Evolutionary conservation across 805 yeast species (phyloP).

Genomic region (Starmerella bombi): DNA sequence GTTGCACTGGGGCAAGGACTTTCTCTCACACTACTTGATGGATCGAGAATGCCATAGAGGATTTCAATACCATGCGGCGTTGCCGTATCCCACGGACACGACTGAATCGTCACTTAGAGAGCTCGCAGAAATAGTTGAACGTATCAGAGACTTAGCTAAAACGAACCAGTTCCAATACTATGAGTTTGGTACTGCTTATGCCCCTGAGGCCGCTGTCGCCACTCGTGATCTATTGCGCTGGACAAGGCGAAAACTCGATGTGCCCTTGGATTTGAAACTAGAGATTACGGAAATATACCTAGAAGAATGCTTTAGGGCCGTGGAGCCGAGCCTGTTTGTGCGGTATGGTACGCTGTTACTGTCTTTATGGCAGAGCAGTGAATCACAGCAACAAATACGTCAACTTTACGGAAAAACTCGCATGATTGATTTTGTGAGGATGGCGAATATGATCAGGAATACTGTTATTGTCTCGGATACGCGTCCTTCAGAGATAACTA

Average conservation of each 20-base stretch:
- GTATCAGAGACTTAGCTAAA: conserved; percentile 62
- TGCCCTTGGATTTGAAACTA: conserved; percentile 55
- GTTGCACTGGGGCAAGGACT: too few relatives aligned
- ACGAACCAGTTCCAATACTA: conserved; percentile 61
- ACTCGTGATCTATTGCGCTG: conserved; percentile 72
- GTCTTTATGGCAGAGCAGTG: conserved; percentile 37
- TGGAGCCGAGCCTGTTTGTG: conserved; percentile 49
- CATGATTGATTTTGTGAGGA: conserved; percentile 5
- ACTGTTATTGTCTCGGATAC: conserved; percentile 3
- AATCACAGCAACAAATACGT: conserved; percentile 29
- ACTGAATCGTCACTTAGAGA: conserved; percentile 58
- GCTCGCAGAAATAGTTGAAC: conserved; percentile 64
- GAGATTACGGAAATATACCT: conserved; percentile 57
- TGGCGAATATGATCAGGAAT: conserved; percentile 9
- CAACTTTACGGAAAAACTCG: neutral
- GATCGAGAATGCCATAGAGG: conserved; percentile 29
- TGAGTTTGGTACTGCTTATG: conserved; percentile 41
- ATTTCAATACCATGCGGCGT: conserved; percentile 29
- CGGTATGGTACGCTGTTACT: conserved; percentile 49
- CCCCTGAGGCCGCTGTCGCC: conserved; percentile 69
- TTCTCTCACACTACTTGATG: too few relatives aligned
- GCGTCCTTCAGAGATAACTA: neutral
- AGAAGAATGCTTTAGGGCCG: conserved; percentile 55
- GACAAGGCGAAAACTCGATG: conserved; percentile 60
- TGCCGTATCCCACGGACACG: conserved; percentile 67